Conservation (phyloP, 495 filamentous ascomycete species). For the Penicillium cinerascens region DNA sequence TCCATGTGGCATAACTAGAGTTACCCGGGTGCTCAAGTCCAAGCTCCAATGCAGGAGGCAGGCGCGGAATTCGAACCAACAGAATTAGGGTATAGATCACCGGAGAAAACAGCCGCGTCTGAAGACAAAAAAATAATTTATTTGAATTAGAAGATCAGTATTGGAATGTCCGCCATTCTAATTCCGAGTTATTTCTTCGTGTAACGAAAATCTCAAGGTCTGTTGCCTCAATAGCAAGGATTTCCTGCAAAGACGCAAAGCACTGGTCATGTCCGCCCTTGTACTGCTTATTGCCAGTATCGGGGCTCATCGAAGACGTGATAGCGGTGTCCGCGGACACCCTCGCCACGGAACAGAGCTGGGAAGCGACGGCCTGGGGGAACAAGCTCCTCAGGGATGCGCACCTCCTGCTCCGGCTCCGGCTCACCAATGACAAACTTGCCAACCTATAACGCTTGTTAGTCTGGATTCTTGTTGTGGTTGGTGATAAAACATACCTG, state of each 20-base stretch:
- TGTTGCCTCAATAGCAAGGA: background rate
- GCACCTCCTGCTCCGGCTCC: slow-evolving; percentile 55
- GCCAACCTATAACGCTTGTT: slow-evolving; percentile 56
- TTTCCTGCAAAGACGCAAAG: background rate
- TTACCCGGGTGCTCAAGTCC: background rate
- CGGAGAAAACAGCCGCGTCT: background rate
- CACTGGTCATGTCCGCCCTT: background rate
- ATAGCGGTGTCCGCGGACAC: slow-evolving; percentile 85
- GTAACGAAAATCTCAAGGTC: background rate
- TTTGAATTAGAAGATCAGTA: background rate
- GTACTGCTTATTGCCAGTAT: slow-evolving; percentile 51
- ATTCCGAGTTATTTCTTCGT: background rate
- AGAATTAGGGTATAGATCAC: background rate
- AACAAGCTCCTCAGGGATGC: slow-evolving; percentile 64
- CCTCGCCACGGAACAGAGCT: slow-evolving; percentile 78
- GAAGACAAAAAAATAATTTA: background rate
- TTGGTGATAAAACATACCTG: slow-evolving; percentile 56
- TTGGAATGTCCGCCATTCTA: background rate
- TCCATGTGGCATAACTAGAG: background rate
- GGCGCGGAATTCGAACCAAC: background rate
- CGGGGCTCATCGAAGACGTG: slow-evolving; percentile 95
- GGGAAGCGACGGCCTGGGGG: slow-evolving; percentile 79
- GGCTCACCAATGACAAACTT: slow-evolving; percentile 85
- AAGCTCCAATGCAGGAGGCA: background rate
- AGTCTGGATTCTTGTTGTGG: slow-evolving; percentile 6